Conservation (phyloP, 257 asterid genomes). For the Nicotiana otophora region DNA sequence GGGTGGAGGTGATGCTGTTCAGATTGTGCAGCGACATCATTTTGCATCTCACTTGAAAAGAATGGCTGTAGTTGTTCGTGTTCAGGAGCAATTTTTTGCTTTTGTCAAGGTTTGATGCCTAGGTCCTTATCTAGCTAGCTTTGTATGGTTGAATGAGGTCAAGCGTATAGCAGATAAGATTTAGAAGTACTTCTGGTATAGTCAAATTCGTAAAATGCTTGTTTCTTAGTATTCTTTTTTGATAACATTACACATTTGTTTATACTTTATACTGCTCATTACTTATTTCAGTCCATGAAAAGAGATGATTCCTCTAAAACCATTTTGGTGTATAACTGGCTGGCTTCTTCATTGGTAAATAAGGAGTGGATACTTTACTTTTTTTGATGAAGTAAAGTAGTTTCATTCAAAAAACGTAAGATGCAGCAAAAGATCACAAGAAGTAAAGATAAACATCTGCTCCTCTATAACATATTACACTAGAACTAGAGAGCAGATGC, state of each 20-base stretch:
- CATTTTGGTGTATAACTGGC: not conserved
- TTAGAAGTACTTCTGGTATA: not conserved
- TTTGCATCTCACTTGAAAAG: conserved; percentile 94
- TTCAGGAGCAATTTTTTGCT: conserved; percentile 84
- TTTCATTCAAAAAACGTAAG: too few species aligned
- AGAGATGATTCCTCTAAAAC: not conserved
- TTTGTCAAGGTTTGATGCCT: conserved; percentile 68
- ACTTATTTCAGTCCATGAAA: not conserved
- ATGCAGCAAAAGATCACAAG: too few species aligned
- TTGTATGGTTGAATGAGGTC: conserved; percentile 1
- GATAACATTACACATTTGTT: not conserved
- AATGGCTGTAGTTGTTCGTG: conserved; percentile 94
- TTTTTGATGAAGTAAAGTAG: too few species aligned
- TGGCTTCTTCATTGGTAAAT: not conserved
- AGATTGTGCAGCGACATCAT: conserved; percentile 97
- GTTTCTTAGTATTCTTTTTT: not conserved
- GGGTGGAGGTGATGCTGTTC: conserved; percentile 82
- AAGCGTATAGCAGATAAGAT: not conserved
- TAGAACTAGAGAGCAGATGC: too few species aligned
- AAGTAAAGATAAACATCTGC: too few species aligned
- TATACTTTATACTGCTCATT: not conserved
- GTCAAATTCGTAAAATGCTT: not conserved
- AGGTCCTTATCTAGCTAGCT: not conserved
- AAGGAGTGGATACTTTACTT: not conserved
- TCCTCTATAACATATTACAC: too few species aligned